phyloP scores from a whole-genome alignment of 1,284 basidiomycete genomes.

The Naganishia sp. region DNA sequence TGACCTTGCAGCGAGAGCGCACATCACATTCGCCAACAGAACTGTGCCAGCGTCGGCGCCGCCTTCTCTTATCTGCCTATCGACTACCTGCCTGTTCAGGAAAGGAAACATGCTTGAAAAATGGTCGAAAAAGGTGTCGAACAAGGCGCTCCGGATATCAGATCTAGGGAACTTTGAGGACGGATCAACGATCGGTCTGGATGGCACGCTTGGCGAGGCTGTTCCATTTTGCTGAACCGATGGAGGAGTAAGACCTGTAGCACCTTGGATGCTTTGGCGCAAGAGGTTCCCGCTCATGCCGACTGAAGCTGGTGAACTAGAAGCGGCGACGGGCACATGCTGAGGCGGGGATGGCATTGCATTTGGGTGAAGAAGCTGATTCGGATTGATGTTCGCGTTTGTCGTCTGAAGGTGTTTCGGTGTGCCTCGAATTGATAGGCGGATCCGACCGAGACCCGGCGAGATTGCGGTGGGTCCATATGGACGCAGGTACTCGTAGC shows the following conservation, averaged over 20 bases:
- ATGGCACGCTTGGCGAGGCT: neutral
- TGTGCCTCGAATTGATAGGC: conserved; percentile 22
- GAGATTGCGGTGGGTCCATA: conserved; percentile 26
- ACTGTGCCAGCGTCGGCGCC: conserved; percentile 25
- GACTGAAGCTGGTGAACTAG: neutral
- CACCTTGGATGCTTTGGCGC: conserved; percentile 14
- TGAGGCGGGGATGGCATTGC: conserved; percentile 19
- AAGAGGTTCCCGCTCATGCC: conserved; percentile 10
- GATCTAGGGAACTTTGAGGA: conserved; percentile 24
- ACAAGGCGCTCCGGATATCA: conserved; percentile 17
- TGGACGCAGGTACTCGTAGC: conserved; percentile 28
- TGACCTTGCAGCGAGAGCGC: conserved; percentile 24
- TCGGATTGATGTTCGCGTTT: conserved; percentile 4
- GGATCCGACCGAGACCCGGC: conserved; percentile 26
- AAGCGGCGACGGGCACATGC: conserved; percentile 7
- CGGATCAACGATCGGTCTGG: conserved; percentile 12
- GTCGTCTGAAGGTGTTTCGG: conserved; percentile 17
- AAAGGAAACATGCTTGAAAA: conserved; percentile 31
- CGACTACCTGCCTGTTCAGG: conserved; percentile 21
- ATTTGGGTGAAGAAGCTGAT: conserved; percentile 24
- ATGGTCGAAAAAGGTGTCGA: conserved; percentile 27
- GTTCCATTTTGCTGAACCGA: conserved; percentile 5
- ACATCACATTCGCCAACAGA: conserved; percentile 25
- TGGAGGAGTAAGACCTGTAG: conserved; percentile 16
- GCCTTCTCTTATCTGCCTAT: conserved; percentile 18